Evolutionary conservation across 176 grass and related monocot species (phyloP).

Genomic region (Oryza glaberrima): DNA sequence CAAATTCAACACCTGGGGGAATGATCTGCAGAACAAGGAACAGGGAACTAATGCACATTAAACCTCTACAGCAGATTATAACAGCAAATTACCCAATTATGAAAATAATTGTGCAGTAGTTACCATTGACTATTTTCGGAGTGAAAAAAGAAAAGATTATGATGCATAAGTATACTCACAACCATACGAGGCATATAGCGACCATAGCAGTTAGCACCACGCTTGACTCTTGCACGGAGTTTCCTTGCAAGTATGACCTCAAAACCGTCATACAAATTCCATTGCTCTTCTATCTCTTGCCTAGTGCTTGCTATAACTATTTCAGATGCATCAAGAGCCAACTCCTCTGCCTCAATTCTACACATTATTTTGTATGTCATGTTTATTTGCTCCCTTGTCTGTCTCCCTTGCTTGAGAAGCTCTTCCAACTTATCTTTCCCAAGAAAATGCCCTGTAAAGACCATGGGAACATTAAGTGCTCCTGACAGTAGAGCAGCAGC

Average conservation of each 20-base stretch:
- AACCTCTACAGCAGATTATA: slow-evolving; percentile 29
- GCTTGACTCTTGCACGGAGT: slow-evolving; percentile 66
- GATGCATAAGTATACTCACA: slow-evolving; percentile 61
- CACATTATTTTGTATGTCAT: slow-evolving; percentile 84
- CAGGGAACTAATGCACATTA: slow-evolving; percentile 35
- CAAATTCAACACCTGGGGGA: slow-evolving; percentile 86
- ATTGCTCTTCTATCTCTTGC: slow-evolving; percentile 88
- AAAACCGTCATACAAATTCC: slow-evolving; percentile 89
- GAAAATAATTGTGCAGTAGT: slow-evolving; percentile 12
- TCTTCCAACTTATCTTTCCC: slow-evolving; percentile 84
- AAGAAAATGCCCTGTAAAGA: slow-evolving; percentile 87
- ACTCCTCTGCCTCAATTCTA: slow-evolving; percentile 79
- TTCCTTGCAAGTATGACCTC: slow-evolving; percentile 79
- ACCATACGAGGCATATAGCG: slow-evolving; percentile 88
- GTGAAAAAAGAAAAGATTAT: slow-evolving; percentile 22
- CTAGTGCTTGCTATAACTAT: slow-evolving; percentile 83
- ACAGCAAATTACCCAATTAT: slow-evolving; percentile 24
- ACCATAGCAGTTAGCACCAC: slow-evolving; percentile 69
- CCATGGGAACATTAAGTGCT: slow-evolving; percentile 81
- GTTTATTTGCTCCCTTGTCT: slow-evolving; percentile 85
- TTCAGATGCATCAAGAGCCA: slow-evolving; percentile 80
- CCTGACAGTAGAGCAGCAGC: slow-evolving; percentile 74
- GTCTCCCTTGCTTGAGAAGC: slow-evolving; percentile 80
- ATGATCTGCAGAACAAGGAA: slow-evolving; percentile 61
- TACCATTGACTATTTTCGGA: slow-evolving; percentile 26